Conservation (phyloP, 2,329 filamentous ascomycete genomes). For the Drechslerella coelobrocha region DNA sequence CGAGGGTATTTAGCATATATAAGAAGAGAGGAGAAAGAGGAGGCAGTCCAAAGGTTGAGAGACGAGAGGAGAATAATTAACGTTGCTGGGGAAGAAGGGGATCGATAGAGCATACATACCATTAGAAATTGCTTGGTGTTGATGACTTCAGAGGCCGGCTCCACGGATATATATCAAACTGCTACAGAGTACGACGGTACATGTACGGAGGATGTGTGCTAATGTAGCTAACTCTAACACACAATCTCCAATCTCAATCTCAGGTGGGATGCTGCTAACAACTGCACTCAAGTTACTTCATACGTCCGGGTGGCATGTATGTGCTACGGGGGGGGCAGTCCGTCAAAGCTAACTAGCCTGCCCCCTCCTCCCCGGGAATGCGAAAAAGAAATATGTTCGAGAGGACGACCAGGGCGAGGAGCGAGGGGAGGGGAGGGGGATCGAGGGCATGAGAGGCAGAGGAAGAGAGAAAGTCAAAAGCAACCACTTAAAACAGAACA, state of each 20-base stretch:
- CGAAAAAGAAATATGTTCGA: constrained; percentile 34
- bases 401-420: background rate
- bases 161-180: constrained; percentile 52
- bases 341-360: constrained; percentile 3
- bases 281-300: constrained; percentile 7
- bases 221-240: constrained; percentile 19
- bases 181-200: constrained; percentile 2
- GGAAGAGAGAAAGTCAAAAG: constrained; percentile 40
- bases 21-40: background rate
- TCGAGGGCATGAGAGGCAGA: background rate
- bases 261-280: constrained; percentile 8
- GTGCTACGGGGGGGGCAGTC: background rate
- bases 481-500: constrained; percentile 51
- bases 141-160: constrained; percentile 51
- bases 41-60: constrained; percentile 8
- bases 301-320: constrained; percentile 10
- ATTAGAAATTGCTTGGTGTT: constrained; percentile 50
- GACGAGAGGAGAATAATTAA: constrained; percentile 16
- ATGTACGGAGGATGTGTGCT: constrained; percentile 8
- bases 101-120: constrained; percentile 33
- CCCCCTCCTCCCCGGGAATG: constrained; percentile 33
- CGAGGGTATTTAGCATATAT: background rate
- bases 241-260: constrained; percentile 11
- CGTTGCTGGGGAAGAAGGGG: constrained; percentile 19
- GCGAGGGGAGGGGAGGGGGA: background rate